Base-by-base conservation (phyloP, 2,329 filamentous ascomycete genomes). In the Cladosporium sp. region DNA sequence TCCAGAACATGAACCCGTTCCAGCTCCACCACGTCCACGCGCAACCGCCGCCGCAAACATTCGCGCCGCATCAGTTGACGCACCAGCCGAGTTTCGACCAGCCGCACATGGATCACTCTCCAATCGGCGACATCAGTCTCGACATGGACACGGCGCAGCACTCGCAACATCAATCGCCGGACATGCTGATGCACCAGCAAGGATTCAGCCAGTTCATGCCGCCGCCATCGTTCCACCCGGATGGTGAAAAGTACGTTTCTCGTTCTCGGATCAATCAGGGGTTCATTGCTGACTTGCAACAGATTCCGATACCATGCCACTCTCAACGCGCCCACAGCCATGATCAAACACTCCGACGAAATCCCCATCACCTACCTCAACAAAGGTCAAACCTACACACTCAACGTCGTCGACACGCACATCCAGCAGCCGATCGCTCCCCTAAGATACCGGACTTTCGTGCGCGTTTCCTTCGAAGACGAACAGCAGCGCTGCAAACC, bases 331-430 rank as follows among this genome's bases (percentile, higher is more conserved):
- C 90, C 92, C 3, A 98, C 93, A 0, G 93, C 93, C 7, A 98
- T 97, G 93, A 86, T 95, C 65, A 95, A 87, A 68, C 84, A 90
- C 56, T 72, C 83, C 1, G 87, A 95, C 55, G 92, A 97, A 68
- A 95, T 97, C 19, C 93, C 93, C 0, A 83, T 97, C n/a, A 96
- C 92, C 0, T 98, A 98, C 67, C 80, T 98, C 14, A 98, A 98
- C 74, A 97, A 97, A 71, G 91, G 92, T 19, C 92, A 97, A 68
- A 89, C 90, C 13, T 98, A 98, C 68, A 87, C 88, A 0, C 76
- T 98, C 14, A 87, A 87, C 2, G 80, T 98, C 28, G 76, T 87
- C 43, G 93, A 98, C 66, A 93, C 87, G 0, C 76, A 77, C 5
- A 81, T 86, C 1, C 75, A 78, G 1, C 71, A 84, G 4, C 77